These are phyloP conservation scores for Candida bentonensis DNA, from an alignment of 805 yeast genomes.

Conservation along the genomic window DNA sequence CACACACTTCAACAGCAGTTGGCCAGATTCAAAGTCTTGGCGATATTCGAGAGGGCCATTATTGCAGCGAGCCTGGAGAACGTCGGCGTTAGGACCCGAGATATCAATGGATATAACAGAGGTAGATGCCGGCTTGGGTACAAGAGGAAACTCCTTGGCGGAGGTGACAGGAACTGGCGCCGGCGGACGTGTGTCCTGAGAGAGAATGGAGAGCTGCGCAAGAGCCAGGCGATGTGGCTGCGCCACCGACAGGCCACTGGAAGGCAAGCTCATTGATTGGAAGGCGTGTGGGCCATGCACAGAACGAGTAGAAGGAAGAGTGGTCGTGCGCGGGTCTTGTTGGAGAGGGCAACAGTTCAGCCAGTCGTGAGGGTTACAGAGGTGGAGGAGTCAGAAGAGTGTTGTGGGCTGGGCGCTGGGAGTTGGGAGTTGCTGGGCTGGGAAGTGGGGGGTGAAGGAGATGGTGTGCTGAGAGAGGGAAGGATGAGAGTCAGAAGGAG, in stretches of 20 bases:
- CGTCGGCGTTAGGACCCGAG: not conserved
- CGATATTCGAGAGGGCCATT: not conserved
- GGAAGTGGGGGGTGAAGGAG: too few relatives aligned
- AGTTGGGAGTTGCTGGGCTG: too few relatives aligned
- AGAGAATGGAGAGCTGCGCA: not conserved
- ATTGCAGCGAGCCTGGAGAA: not conserved
- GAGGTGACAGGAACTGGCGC: not conserved
- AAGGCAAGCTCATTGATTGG: not conserved
- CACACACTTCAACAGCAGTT: not conserved
- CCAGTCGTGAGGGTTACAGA: too few relatives aligned
- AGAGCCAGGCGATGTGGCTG: not conserved
- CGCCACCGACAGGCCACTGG: not conserved
- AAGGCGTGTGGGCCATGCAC: too few relatives aligned
- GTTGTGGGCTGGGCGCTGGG: too few relatives aligned
- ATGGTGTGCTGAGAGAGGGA: too few relatives aligned
- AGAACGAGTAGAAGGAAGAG: too few relatives aligned
- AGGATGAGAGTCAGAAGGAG: too few relatives aligned
- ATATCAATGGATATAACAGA: not conserved
- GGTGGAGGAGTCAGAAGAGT: too few relatives aligned
- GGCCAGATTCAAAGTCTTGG: not conserved
- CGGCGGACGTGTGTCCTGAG: not conserved
- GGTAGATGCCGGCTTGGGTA: not conserved
- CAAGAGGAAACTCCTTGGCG: not conserved
- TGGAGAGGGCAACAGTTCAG: too few relatives aligned
- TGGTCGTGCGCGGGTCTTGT: too few relatives aligned